Conservation (phyloP, 345 rosid species). For the Raphanus sativus region DNA sequence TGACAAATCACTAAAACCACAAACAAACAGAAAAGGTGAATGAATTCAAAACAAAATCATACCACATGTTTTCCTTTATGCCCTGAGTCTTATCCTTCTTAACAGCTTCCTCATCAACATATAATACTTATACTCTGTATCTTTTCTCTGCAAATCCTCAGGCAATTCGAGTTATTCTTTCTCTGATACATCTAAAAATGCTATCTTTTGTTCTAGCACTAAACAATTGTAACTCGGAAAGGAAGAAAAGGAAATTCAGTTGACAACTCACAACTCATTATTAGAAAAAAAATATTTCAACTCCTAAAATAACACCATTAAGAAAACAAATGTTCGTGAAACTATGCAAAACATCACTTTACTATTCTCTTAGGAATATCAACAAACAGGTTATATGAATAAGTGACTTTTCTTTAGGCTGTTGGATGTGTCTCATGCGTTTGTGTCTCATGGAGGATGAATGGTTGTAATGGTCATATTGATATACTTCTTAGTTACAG, state of each 20-base stretch:
- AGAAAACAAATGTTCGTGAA: too few relatives aligned
- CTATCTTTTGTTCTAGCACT: conserved; percentile 64
- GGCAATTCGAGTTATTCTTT: conserved; percentile 66
- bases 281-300: too few relatives aligned
- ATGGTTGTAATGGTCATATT: conserved; percentile 84
- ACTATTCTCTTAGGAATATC: too few relatives aligned
- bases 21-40: neutral
- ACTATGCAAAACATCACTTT: too few relatives aligned
- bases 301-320: too few relatives aligned
- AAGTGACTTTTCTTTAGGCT: too few relatives aligned
- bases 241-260: neutral
- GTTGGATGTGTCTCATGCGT: conserved; percentile 59
- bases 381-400: too few relatives aligned
- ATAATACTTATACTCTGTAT: conserved; percentile 64
- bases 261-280: too few relatives aligned
- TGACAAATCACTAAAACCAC: neutral
- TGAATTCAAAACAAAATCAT: neutral
- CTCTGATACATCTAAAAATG: conserved; percentile 60
- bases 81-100: neutral
- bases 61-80: neutral
- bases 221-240: conserved; percentile 48
- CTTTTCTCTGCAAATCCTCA: conserved; percentile 78
- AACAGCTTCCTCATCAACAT: conserved; percentile 60
- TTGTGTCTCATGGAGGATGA: too few relatives aligned
- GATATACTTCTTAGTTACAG: conserved; percentile 85